Evolutionary conservation across 805 yeast genomes (phyloP).

Genomic region (Pichia californica): DNA sequence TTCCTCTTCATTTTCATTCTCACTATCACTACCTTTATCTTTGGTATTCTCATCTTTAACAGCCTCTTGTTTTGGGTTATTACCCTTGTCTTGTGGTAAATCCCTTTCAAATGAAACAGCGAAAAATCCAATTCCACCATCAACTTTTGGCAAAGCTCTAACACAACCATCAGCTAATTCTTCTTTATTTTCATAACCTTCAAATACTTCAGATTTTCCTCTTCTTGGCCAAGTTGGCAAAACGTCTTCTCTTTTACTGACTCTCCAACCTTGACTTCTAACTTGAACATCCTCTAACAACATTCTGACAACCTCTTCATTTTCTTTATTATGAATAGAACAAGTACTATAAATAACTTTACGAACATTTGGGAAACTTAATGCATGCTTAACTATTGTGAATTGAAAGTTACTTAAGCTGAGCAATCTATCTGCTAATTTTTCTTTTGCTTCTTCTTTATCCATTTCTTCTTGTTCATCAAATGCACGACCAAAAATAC

Average conservation of each 20-base stretch:
- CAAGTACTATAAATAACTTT: constrained; percentile 92
- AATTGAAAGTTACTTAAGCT: constrained; percentile 83
- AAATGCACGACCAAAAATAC: constrained; percentile 85
- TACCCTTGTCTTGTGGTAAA: background rate
- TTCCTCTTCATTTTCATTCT: constrained; percentile 1
- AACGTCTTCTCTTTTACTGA: constrained; percentile 53
- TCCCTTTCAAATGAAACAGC: constrained; percentile 81
- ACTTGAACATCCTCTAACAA: constrained; percentile 63
- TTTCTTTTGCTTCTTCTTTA: constrained; percentile 37
- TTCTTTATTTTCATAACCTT: constrained; percentile 39
- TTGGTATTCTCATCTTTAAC: background rate
- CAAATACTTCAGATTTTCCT: constrained; percentile 69
- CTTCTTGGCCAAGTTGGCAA: constrained; percentile 84
- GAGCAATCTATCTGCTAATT: constrained; percentile 48
- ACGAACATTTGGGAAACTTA: constrained; percentile 68
- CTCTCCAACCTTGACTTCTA: constrained; percentile 64
- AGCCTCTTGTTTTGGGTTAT: no score
- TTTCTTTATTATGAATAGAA: constrained; percentile 89
- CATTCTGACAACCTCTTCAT: constrained; percentile 85
- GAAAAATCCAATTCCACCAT: constrained; percentile 98
- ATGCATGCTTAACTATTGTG: constrained; percentile 82
- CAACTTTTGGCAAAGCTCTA: constrained; percentile 75
- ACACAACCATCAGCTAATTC: constrained; percentile 79
- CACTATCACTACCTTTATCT: background rate
- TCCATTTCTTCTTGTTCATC: constrained; percentile 39